Evolutionary conservation across 768 basidiomycete genomes (phyloP), one percentile per base, ranked within the genome.

Genomic region (Rhizopogon vinicolor): DNA sequence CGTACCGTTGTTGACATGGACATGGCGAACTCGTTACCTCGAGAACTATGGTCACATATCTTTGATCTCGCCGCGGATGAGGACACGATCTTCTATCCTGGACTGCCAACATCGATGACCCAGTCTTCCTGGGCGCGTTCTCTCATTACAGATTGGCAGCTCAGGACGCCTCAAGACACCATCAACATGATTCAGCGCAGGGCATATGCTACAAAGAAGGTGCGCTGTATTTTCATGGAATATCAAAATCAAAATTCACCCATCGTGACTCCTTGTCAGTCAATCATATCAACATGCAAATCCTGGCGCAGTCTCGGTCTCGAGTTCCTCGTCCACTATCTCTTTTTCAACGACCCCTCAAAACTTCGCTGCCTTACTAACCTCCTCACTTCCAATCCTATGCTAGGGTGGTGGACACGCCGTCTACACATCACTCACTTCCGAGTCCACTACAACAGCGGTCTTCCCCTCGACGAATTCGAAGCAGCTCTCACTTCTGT

Each of bases 41-140:
- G 80, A 7, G 89, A 91, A 72, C 73, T 91, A 2, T 85, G 83
- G 81, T 76, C 78, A 1, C 74, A 81, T 44, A 87, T 91, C 7
- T 90, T 91, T 62, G 79, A 85, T 62, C 74, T 86, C 25, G 86
- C 87, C 1, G 79, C 84, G 5, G 84, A 87, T 51, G 87, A 89
- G 62, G 84, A 87, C 59, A 72, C 80, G n/a, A 76, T 89, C 35
- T 82, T 86, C 58, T 79, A 81, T 60, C 77, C 78, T 50, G 78
- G 78, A 0, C 66, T 88, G 8, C 86, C 85, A 7, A 85, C 82
- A 0, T 72, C 75, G 50, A 78, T 88, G 78, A 78, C 83, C 10
- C 78, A 80, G 58, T 83, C 82, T 0, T 79, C 80, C 28, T 91
- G 89, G 89, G 80, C 74, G 65, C 82, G 77, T 59, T 74, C 75